Evolutionary conservation across 805 yeast species (phyloP), one percentile per base, ranked within the genome.

Genomic region (Barnettozyma sp.): DNA sequence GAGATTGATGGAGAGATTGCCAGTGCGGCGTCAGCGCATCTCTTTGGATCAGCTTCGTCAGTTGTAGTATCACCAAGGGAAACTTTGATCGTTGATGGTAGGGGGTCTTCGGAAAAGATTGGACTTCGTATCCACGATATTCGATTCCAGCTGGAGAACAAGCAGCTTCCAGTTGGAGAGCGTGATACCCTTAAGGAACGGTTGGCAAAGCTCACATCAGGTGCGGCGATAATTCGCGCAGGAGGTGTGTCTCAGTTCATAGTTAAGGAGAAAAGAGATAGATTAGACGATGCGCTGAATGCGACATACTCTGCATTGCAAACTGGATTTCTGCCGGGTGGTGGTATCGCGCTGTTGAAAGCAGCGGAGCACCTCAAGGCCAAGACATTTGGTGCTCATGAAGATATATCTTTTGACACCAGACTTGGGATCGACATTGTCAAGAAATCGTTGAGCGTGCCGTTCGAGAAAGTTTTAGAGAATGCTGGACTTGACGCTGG

Each of bases 291-390:
- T 69, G 97, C 98, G 19, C 74, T 92, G 60, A 90, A 92, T 60
- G 97, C 98, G 38, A 92, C 97, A 36, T 86, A 97, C 66, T 97
- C 98, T 40, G 98, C 98, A 48, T 95, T 92, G 46, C 90, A 90
- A 67, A 95, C 86, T 66, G 98, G 98, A 68, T 87, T 92, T 59
- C 74, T 92, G 49, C 98, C 98, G 58, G 98, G 98, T 70, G 98
- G 98, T 63, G 98, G 98, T 68, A 86, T 97, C 49, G 98, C 98
- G 40, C 73, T 92, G 58, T 73, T 86, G 56, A 92, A 92, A 75
- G 97, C 97, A 34, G 75, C 94, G 36, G 71, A 76, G 52, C 62
- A 78, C 44, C 73, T 92, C 54, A 86, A 77, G 46, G 68, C 62
- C 16, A 78, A 84, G 45, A 70, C 77, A 62, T 74, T 83, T 44